These are phyloP conservation scores for Crucibulum laeve DNA, from an alignment of 768 basidiomycete species.

Conservation along the genomic window DNA sequence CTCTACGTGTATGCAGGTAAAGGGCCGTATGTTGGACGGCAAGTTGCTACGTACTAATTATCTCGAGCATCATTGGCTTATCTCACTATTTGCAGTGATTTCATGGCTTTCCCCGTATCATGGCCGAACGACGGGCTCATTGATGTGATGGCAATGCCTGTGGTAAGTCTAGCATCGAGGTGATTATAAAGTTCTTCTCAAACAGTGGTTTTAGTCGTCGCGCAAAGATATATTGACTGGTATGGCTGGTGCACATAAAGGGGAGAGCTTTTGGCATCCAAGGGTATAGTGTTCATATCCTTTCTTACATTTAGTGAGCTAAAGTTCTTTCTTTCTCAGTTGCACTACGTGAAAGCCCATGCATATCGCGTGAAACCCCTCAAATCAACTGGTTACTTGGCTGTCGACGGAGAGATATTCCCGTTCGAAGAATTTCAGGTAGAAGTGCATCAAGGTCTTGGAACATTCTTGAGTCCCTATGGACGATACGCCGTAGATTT, in stretches of 20 bases:
- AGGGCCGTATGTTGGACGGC: slow-evolving; percentile 72
- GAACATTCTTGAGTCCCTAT: slow-evolving; percentile 58
- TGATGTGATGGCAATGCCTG: slow-evolving; percentile 63
- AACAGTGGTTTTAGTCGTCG: slow-evolving; percentile 44
- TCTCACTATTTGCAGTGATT: slow-evolving; percentile 38
- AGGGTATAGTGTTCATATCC: slow-evolving; percentile 31
- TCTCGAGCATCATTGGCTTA: not conserved
- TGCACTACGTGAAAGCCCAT: slow-evolving; percentile 68
- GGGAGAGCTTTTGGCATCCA: slow-evolving; percentile 57
- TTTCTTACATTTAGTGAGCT: not conserved
- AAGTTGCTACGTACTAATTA: slow-evolving; percentile 6
- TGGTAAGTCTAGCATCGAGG: slow-evolving; percentile 35
- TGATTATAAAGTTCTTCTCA: too few species aligned
- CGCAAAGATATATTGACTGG: slow-evolving; percentile 47
- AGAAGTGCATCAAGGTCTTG: slow-evolving; percentile 67
- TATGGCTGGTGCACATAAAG: slow-evolving; percentile 59
- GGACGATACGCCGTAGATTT: slow-evolving; percentile 61
- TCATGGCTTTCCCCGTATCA: slow-evolving; percentile 84
- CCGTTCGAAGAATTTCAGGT: slow-evolving; percentile 75
- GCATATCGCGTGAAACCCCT: slow-evolving; percentile 71
- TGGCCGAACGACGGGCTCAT: slow-evolving; percentile 75
- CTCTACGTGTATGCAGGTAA: slow-evolving; percentile 74
- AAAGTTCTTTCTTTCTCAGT: slow-evolving; percentile 28
- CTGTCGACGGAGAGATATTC: slow-evolving; percentile 77
- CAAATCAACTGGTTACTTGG: slow-evolving; percentile 45